Evolutionary conservation across 345 rosid genomes (phyloP).

Genomic region (Euphorbia pulcherrima): DNA sequence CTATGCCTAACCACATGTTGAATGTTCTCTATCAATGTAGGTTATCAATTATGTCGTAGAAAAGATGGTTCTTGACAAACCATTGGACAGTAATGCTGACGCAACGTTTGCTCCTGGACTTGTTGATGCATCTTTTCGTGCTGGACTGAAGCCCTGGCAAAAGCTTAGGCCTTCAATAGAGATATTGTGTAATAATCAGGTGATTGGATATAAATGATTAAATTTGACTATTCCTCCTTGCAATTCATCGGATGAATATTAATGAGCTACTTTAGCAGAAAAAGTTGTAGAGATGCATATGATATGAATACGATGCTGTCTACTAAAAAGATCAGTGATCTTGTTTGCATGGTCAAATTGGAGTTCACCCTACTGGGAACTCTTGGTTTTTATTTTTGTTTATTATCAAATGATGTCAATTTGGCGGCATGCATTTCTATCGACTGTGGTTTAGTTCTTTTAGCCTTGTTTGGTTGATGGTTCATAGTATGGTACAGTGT

Average conservation of each 20-base stretch:
- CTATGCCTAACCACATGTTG: conserved; percentile 5
- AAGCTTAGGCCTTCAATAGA: conserved; percentile 80
- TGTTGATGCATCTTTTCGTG: conserved; percentile 47
- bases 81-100: conserved; percentile 56
- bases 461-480: no score
- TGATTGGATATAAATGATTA: conserved; percentile 20
- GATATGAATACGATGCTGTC: background rate
- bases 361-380: background rate
- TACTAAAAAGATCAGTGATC: background rate
- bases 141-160: conserved; percentile 76
- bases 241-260: background rate
- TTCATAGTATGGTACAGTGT: no score
- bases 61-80: conserved; percentile 84
- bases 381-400: background rate
- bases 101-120: conserved; percentile 57
- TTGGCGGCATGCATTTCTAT: background rate
- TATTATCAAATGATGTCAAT: background rate
- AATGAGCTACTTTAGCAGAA: background rate
- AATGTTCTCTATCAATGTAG: conserved; percentile 42
- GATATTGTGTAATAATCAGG: conserved; percentile 97
- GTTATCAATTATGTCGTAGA: conserved; percentile 92
- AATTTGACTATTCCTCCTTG: background rate
- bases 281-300: background rate
- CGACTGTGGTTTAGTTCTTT: background rate
- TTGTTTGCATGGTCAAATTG: background rate